Base-by-base conservation (phyloP, 257 asterid genomes). In the Cinchona pubescens region DNA sequence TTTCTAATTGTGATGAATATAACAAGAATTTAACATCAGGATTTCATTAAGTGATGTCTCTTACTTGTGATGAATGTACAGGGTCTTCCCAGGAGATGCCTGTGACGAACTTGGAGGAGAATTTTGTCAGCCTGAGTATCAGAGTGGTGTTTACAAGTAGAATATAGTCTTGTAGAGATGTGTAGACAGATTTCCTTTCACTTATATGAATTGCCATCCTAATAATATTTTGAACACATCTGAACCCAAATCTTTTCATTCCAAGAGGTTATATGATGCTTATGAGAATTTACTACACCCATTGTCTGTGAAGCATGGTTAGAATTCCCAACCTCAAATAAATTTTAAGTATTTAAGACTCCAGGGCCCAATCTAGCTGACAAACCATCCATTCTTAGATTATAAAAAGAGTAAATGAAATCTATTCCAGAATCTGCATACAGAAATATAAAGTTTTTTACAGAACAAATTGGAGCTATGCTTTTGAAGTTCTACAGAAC, bases 61-160 rank as follows among this genome's bases (percentile, higher is more conserved):
- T 35, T 29, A 0, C 46, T 68, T 29, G 23, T 46, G 49, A 68
- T 75, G 55, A 62, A 74, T 75, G 61, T 71, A 71, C 79, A 82
- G 86, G 82, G 86, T 82, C 51, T 82, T 82, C 69, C 67, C 63
- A 18, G 83, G 76, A 68, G 86, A 82, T 70, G 86, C 86, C 23
- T 82, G 86, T 72, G 86, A 82, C 66, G 86, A 82, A 64, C 86
- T 82, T 66, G 86, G 86, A 60, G 83, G 86, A 27, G 83, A 82
- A 68, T 82, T 82, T 56, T 82, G 83, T 79, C 83, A 67, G 51
- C 74, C 83, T 7, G 81, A 76, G 7, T 75, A 78, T 69, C 83
- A 65, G 42, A 59, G 46, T 75, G 83, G 83, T 49, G 81, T 75
- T 72, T 49, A 74, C 63, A n/a, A n/a, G n/a, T 75, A 75, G 78